Evolutionary conservation across 2,329 filamentous ascomycete species (phyloP).

Genomic region (Colletotrichum filicis): DNA sequence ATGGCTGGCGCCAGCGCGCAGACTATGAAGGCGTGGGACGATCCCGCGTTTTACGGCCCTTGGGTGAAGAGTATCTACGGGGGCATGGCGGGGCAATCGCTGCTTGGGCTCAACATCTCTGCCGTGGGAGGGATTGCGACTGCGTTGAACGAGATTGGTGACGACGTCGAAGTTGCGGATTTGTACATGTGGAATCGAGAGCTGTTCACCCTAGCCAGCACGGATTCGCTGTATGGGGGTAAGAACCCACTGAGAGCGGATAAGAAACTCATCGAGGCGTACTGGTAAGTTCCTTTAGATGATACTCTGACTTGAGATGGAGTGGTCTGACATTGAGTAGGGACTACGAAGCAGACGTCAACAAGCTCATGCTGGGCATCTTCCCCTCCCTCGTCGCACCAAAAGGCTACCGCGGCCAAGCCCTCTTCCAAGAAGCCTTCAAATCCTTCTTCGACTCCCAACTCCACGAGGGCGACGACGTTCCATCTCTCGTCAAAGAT

Average conservation of each 20-base stretch:
- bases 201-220: slow-evolving; percentile 50
- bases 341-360: slow-evolving; percentile 42
- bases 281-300: slow-evolving; percentile 40
- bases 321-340: slow-evolving; percentile 24
- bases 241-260: slow-evolving; percentile 51
- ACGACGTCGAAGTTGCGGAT: slow-evolving; percentile 44
- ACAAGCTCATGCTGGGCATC: slow-evolving; percentile 42
- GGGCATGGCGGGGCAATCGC: slow-evolving; percentile 40
- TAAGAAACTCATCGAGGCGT: slow-evolving; percentile 44
- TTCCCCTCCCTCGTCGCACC: slow-evolving; percentile 43
- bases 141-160: slow-evolving; percentile 38
- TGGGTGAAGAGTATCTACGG: slow-evolving; percentile 40
- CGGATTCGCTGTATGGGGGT: slow-evolving; percentile 53
- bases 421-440: slow-evolving; percentile 39
- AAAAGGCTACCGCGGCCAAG: slow-evolving; percentile 42
- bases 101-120: slow-evolving; percentile 42
- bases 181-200: slow-evolving; percentile 51
- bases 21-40: slow-evolving; percentile 39
- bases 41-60: background rate
- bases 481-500: slow-evolving; percentile 41
- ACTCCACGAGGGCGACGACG: slow-evolving; percentile 40
- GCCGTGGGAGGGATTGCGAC: slow-evolving; percentile 43
- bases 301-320: background rate
- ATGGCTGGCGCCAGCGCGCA: slow-evolving; percentile 48
- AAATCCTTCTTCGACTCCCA: slow-evolving; percentile 43